Percentiles rank a stretch among this genome's conserved stretches.
Evolutionary conservation across 768 basidiomycete genomes (phyloP).

Genomic region (Tylopilus subfusipes): DNA sequence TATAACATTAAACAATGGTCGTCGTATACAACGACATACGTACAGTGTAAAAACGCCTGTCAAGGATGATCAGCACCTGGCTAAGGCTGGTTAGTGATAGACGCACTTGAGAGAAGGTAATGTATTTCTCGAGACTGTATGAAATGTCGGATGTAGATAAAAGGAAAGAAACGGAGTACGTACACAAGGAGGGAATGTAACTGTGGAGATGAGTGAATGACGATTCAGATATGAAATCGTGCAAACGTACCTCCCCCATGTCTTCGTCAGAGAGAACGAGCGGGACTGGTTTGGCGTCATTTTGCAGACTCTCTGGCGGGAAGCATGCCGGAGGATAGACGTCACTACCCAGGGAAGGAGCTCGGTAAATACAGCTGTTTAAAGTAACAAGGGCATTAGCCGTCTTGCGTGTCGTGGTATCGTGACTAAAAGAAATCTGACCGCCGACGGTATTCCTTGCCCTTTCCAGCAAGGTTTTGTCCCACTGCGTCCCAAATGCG

Average conservation of each 20-base stretch:
- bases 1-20: background rate
- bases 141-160: constrained; percentile 38
- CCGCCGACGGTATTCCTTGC: constrained; percentile 54
- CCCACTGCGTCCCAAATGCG: constrained; percentile 47
- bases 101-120: constrained; percentile 25
- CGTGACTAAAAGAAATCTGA: constrained; percentile 14
- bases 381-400: background rate
- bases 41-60: constrained; percentile 25
- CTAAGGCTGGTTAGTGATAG: background rate
- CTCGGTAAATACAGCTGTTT: constrained; percentile 45
- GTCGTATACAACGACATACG: background rate
- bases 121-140: constrained; percentile 32
- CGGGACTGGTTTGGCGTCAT: constrained; percentile 13
- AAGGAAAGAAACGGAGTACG: constrained; percentile 17
- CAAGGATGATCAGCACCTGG: background rate
- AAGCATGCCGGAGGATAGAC: constrained; percentile 54
- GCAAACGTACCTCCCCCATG: constrained; percentile 41
- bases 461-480: constrained; percentile 39
- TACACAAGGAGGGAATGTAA: constrained; percentile 61
- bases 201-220: constrained; percentile 26
- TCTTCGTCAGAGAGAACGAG: constrained; percentile 43
- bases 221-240: background rate
- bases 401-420: background rate
- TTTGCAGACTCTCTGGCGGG: constrained; percentile 34
- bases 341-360: constrained; percentile 32